Percentiles rank a stretch among this genome's conserved stretches.
Conservation (phyloP, 495 filamentous ascomycete species). For the Cladorrhinum samala region DNA sequence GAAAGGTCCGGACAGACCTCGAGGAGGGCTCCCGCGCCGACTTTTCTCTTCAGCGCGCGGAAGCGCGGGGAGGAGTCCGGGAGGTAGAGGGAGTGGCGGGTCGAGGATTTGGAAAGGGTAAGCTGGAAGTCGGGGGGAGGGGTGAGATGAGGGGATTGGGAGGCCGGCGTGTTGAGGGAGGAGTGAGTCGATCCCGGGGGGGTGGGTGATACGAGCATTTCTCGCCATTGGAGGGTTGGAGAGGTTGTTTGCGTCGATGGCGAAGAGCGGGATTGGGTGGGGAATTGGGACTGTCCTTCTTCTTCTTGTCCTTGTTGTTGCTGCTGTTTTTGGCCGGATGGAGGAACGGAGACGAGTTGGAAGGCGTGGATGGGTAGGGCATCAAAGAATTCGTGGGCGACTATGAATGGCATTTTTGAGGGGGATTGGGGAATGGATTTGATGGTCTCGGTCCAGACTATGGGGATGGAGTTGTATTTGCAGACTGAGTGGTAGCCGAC, state of each 20-base stretch:
- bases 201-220: constrained; percentile 74
- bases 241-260: constrained; percentile 38
- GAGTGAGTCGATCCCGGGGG: constrained; percentile 43
- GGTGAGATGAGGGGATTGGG: constrained; percentile 47
- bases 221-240: constrained; percentile 71
- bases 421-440: constrained; percentile 65
- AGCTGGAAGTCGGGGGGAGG: constrained; percentile 74
- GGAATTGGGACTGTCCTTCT: constrained; percentile 34
- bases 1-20: constrained; percentile 85
- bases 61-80: constrained; percentile 80
- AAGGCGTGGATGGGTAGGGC: constrained; percentile 98
- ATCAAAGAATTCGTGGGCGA: constrained; percentile 98
- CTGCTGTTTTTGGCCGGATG: no score
- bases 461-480: constrained; percentile 63
- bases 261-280: no score
- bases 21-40: constrained; percentile 59
- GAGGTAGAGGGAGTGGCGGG: constrained; percentile 75
- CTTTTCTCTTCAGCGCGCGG: constrained; percentile 57
- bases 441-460: constrained; percentile 91
- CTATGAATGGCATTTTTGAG: constrained; percentile 77
- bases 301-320: constrained; percentile 36
- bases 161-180: constrained; percentile 42
- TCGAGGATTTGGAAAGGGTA: constrained; percentile 62
- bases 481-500: constrained; percentile 69
- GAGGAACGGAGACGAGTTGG: constrained; percentile 55